These are phyloP conservation scores for Byssoonygena ceratinophila DNA, from an alignment of 2,329 filamentous ascomycete species.

Conservation along the genomic window DNA sequence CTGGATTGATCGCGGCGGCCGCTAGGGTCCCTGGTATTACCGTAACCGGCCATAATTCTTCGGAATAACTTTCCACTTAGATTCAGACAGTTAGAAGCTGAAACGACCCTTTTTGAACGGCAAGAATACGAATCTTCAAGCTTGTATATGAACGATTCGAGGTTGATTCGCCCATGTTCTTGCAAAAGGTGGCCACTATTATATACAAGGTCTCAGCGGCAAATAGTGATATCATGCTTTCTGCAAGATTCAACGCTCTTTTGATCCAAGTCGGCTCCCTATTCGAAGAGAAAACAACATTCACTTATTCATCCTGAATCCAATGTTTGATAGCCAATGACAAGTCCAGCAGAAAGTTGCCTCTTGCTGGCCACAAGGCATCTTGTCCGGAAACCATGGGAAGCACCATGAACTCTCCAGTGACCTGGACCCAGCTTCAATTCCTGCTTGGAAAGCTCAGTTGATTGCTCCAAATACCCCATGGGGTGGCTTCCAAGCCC, in stretches of 20 bases:
- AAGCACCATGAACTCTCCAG: neutral
- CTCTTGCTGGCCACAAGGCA: neutral
- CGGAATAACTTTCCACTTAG: neutral
- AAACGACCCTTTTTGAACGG: neutral
- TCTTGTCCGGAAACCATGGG: neutral
- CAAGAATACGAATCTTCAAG: neutral
- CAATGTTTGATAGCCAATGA: neutral
- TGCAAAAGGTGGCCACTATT: neutral
- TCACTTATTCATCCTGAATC: neutral
- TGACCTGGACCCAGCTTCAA: too few species aligned
- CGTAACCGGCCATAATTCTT: constrained; percentile 13
- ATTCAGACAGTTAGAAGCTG: too few species aligned
- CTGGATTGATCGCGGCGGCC: constrained; percentile 10
- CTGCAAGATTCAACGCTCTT: neutral
- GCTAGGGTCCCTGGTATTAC: constrained; percentile 10
- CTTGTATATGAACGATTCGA: neutral
- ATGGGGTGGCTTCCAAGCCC: too few species aligned
- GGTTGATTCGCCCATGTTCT: neutral
- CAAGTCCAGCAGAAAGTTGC: neutral
- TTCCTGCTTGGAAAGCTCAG: too few species aligned
- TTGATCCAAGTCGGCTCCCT: neutral
- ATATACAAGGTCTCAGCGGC: neutral
- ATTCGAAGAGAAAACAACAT: neutral
- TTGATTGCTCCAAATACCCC: too few species aligned
- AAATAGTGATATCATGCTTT: constrained; percentile 4